Evolutionary conservation across 176 grass and related monocot genomes (phyloP).

Genomic region (Poa pratensis): DNA sequence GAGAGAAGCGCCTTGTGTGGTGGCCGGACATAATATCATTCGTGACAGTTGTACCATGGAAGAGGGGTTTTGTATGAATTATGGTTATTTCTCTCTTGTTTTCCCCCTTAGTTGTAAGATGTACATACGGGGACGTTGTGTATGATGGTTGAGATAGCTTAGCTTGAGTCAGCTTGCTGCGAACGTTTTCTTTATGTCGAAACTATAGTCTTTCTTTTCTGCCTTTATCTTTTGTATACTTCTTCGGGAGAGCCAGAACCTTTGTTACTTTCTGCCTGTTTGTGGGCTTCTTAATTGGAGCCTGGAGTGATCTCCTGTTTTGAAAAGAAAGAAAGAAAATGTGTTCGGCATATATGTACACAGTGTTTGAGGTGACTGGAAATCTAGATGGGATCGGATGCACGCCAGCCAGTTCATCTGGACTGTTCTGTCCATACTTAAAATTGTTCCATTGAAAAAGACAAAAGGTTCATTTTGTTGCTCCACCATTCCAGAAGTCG

Average conservation of each 20-base stretch:
- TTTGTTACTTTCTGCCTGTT: no score
- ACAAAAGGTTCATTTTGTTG: neutral
- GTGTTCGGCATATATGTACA: neutral
- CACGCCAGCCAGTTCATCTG: neutral
- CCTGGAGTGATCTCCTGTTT: no score
- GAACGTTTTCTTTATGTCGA: no score
- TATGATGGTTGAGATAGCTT: neutral
- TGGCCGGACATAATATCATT: neutral
- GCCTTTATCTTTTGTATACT: no score
- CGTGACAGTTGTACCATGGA: constrained; percentile 33
- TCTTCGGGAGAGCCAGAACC: no score
- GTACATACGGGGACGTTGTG: constrained; percentile 40
- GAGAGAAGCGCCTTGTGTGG: constrained; percentile 25
- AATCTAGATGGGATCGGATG: constrained; percentile 12
- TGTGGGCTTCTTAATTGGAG: no score
- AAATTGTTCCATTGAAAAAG: neutral
- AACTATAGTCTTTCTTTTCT: no score
- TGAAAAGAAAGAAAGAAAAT: no score
- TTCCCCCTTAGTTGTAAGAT: neutral
- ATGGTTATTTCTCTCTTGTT: neutral
- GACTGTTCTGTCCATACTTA: constrained; percentile 5
- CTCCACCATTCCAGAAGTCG: neutral
- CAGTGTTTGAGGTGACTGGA: neutral
- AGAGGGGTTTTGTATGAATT: constrained; percentile 20
- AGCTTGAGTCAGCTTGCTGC: neutral